Conservation (phyloP, 768 basidiomycete species). For the Tulasnella sp. region DNA sequence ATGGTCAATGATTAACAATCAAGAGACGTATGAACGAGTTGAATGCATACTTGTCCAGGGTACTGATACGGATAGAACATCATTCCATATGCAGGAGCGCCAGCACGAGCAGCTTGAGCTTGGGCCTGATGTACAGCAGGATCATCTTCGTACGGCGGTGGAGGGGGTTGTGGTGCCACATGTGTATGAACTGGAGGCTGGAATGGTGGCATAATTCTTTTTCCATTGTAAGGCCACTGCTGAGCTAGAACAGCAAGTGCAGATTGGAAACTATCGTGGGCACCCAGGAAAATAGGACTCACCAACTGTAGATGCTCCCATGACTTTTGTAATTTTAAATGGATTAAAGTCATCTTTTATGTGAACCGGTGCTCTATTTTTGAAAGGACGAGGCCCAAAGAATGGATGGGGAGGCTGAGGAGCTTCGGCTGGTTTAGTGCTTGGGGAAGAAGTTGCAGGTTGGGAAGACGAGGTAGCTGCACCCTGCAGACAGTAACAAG, state of each 20-base stretch:
- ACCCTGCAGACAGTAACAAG: neutral
- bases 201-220: slow-evolving; percentile 70
- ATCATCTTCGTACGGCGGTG: slow-evolving; percentile 71
- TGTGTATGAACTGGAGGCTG: slow-evolving; percentile 49
- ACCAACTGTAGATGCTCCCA: slow-evolving; percentile 62
- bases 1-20: neutral
- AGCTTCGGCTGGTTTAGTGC: slow-evolving; percentile 7
- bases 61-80: slow-evolving; percentile 55
- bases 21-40: neutral
- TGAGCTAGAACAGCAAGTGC: slow-evolving; percentile 35
- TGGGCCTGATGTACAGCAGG: slow-evolving; percentile 39
- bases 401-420: slow-evolving; percentile 54
- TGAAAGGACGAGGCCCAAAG: slow-evolving; percentile 63
- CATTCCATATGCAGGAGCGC: slow-evolving; percentile 45
- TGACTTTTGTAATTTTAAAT: slow-evolving; percentile 76
- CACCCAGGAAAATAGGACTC: slow-evolving; percentile 26
- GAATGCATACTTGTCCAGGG: slow-evolving; percentile 45
- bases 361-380: slow-evolving; percentile 63
- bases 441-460: slow-evolving; percentile 27
- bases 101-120: slow-evolving; percentile 30
- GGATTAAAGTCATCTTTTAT: slow-evolving; percentile 97
- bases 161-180: slow-evolving; percentile 43
- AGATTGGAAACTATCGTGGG: neutral
- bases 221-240: slow-evolving; percentile 81
- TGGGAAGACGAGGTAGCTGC: slow-evolving; percentile 29